Evolutionary conservation across 2,329 filamentous ascomycete species (phyloP), one percentile per base, ranked within the genome.

Genomic region (Aspergillus pseudonomiae): DNA sequence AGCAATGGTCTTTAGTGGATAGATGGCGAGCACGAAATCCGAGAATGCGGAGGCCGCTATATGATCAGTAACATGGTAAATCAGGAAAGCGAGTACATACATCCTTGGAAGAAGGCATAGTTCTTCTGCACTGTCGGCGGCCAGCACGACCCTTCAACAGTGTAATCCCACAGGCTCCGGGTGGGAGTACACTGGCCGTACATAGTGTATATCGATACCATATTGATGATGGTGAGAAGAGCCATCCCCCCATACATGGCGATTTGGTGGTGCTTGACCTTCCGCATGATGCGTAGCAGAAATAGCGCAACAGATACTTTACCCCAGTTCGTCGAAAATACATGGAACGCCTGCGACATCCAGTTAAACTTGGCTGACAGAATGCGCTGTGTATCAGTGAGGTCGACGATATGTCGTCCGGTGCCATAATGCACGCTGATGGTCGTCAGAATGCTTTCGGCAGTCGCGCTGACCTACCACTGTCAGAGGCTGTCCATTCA

Each of bases 261-360:
- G 0, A 7, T 30, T 21, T 63, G 61, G 48, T 66, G 63, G 9
- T 63, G 56, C 43, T 61, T 66, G 4, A 60, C 63, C 30, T 34
- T 53, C 1, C 57, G 43, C 16, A 66, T 65, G 14, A 66, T 65
- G 4, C 65, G 65, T 2, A 66, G 45, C 21, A 66, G 26, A 46
- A 66, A 66, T 21, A 66, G 14, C 30, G 65, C 65, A 7, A 66
- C 65, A 2, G 65, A 66, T 3, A 59, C 58, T 46, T 66, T 66
- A 4, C 65, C 65, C 63, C 62, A 66, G 32, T 65, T 65, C 3
- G 63, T 66, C 36, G 60, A 55, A 63, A 65, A 61, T 19, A 66
- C 65, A 41, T 66, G 65, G 21, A 65, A 65, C 3, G 63, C 65
- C 34, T 64, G 63, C 21, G 63, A 65, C 3, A 66, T 36, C n/a